These are phyloP conservation scores for Candida germanica DNA, from an alignment of 805 yeast genomes.

Conservation along the genomic window DNA sequence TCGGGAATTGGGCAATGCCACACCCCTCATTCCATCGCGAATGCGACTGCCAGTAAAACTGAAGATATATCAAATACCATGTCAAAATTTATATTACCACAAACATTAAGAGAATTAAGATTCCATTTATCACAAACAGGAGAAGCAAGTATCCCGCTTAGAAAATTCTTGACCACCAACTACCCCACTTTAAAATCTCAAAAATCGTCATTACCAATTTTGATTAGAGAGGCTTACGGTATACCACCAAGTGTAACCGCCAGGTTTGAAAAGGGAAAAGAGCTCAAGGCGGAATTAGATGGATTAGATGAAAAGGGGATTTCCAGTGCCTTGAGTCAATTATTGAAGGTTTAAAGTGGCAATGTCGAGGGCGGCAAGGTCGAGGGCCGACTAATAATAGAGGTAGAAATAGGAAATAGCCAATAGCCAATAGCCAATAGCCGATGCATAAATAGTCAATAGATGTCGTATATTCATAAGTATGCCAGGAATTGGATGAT, in stretches of 20 bases:
- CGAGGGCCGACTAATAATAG: too few species aligned
- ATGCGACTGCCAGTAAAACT: constrained; percentile 13
- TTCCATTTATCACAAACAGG: constrained; percentile 80
- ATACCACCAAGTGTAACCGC: constrained; percentile 73
- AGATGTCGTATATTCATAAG: too few species aligned
- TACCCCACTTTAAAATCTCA: constrained; percentile 61
- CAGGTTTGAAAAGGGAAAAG: constrained; percentile 59
- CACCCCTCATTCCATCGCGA: too few species aligned
- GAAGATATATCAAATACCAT: constrained; percentile 13
- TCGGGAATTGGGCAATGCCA: too few species aligned
- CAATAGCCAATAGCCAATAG: too few species aligned
- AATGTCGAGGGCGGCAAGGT: too few species aligned
- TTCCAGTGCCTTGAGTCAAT: constrained; percentile 34
- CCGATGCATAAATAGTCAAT: too few species aligned
- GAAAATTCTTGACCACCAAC: constrained; percentile 58
- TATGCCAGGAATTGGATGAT: too few species aligned
- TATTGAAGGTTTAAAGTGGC: constrained; percentile 38
- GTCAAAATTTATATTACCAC: constrained; percentile 46
- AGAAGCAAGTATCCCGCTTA: constrained; percentile 63
- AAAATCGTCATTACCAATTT: constrained; percentile 67
- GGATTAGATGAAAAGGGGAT: constrained; percentile 48
- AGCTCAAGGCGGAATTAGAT: constrained; percentile 47
- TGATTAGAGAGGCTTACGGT: constrained; percentile 75
- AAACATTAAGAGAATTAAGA: constrained; percentile 71
- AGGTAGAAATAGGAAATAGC: too few species aligned